Evolutionary conservation across 441 rosid genomes (phyloP).

Genomic region (Sinapis alba): DNA sequence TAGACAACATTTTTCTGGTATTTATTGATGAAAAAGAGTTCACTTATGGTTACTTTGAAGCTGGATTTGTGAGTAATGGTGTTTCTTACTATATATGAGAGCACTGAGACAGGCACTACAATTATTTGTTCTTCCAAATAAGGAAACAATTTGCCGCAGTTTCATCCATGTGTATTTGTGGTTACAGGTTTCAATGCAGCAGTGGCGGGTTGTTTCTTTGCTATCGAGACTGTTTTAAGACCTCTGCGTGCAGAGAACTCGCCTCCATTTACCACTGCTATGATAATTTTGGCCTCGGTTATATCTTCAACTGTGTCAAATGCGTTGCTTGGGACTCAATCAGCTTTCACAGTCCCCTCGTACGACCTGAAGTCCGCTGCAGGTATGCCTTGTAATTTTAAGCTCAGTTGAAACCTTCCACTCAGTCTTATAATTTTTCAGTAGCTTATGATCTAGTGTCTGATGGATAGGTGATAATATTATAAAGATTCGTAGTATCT

Average conservation of each 20-base stretch:
- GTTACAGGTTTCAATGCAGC: conserved; percentile 93
- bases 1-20: neutral
- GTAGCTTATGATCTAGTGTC: conserved; percentile 13
- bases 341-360: conserved; percentile 90
- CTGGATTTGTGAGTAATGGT: neutral
- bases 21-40: neutral
- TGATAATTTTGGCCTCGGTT: conserved; percentile 96
- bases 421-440: neutral
- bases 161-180: neutral
- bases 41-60: neutral
- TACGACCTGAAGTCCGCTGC: conserved; percentile 98
- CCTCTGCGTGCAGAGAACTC: conserved; percentile 95
- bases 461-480: neutral
- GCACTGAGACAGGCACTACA: neutral
- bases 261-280: conserved; percentile 96
- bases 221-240: conserved; percentile 90
- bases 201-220: conserved; percentile 97
- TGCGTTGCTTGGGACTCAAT: conserved; percentile 84
- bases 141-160: neutral
- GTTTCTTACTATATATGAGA: conserved; percentile 4
- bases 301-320: conserved; percentile 94
- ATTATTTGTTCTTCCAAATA: neutral
- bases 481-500: conserved; percentile 3
- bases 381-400: conserved; percentile 46
- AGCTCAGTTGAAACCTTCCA: neutral